Conservation (phyloP, 2,329 filamentous ascomycete genomes). For the Claviceps sp. region DNA sequence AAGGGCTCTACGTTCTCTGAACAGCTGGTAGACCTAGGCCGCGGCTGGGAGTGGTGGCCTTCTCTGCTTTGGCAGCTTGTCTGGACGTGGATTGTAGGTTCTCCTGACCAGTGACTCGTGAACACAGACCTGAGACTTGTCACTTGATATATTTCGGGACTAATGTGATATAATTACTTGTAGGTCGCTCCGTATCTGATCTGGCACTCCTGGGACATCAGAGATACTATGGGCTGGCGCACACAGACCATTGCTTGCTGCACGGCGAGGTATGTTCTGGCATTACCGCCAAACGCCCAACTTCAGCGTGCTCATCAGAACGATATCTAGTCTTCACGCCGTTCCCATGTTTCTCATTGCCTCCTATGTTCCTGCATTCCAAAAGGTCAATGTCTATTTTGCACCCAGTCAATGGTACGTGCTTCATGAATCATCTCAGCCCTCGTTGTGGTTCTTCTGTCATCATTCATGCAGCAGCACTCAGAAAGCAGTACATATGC, state of each 20-base stretch:
- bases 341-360: conserved; percentile 53
- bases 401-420: conserved; percentile 46
- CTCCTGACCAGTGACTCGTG: background rate
- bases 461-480: background rate
- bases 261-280: conserved; percentile 23
- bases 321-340: conserved; percentile 36
- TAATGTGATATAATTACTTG: too few species aligned
- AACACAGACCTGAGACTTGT: too few species aligned
- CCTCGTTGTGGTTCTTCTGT: conserved; percentile 15
- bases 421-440: conserved; percentile 27
- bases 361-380: conserved; percentile 35
- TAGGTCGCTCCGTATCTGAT: conserved; percentile 44
- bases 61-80: conserved; percentile 40
- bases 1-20: conserved; percentile 21
- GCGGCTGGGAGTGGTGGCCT: conserved; percentile 48
- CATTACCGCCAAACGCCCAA: background rate
- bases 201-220: conserved; percentile 45
- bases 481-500: background rate
- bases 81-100: conserved; percentile 30
- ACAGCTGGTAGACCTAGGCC: conserved; percentile 26
- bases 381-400: conserved; percentile 36
- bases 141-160: too few species aligned
- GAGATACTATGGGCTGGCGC: conserved; percentile 52
- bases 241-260: conserved; percentile 43
- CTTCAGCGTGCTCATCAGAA: too few species aligned